Evolutionary conservation across 2,329 filamentous ascomycete genomes (phyloP).

Genomic region (Diaporthe vaccinii): DNA sequence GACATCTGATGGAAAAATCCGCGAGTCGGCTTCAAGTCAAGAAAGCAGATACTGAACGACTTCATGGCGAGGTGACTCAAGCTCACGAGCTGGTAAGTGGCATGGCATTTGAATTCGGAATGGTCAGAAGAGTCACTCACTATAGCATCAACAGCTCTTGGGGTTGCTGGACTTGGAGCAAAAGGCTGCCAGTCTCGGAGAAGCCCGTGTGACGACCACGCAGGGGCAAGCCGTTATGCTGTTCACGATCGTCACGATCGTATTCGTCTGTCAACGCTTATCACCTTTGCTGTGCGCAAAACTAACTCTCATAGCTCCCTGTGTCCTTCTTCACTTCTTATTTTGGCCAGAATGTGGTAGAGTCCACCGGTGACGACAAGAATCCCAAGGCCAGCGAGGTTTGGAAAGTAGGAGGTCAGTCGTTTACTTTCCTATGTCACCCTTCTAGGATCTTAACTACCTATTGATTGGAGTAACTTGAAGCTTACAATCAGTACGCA

Average conservation of each 20-base stretch:
- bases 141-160: neutral
- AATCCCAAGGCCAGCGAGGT: neutral
- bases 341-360: neutral
- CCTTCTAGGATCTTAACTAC: too few relatives aligned
- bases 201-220: neutral
- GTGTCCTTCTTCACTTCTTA: neutral
- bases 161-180: neutral
- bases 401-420: neutral
- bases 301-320: neutral
- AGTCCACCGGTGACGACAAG: neutral
- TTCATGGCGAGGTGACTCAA: neutral
- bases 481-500: neutral
- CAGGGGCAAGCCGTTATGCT: neutral
- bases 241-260: neutral
- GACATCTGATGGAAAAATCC: neutral
- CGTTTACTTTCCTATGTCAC: rapidly evolving
- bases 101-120: rapidly evolving
- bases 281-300: neutral
- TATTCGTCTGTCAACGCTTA: neutral
- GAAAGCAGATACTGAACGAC: neutral
- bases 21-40: neutral
- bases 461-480: too few relatives aligned
- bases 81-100: neutral
- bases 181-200: neutral
- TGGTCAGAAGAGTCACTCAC: neutral